phyloP scores from a whole-genome alignment of 345 rosid species.

The Luvunga scandens region DNA sequence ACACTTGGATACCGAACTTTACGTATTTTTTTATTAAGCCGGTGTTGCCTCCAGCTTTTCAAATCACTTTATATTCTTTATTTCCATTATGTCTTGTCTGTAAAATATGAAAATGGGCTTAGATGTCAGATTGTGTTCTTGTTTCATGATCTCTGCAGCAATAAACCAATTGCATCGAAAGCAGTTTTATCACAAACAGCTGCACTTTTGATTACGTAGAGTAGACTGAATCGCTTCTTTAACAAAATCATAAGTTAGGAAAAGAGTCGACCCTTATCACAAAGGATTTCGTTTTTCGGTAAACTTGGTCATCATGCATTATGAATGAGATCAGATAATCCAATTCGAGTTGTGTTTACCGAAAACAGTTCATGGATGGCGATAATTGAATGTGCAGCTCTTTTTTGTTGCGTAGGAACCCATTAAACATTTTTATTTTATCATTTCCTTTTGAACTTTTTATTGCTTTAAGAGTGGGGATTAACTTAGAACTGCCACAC shows the following conservation, averaged over 20 bases:
- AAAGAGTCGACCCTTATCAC: background rate
- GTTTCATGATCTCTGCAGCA: background rate
- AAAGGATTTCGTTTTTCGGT: background rate
- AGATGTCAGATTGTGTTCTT: background rate
- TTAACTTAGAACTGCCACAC: background rate
- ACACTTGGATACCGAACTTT: background rate
- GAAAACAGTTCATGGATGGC: background rate
- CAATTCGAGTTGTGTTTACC: background rate
- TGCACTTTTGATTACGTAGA: background rate
- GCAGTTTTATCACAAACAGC: background rate
- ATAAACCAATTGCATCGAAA: background rate
- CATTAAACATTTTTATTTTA: background rate
- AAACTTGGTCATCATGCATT: constrained; percentile 1
- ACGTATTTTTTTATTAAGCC: background rate
- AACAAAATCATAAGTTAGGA: constrained; percentile 5
- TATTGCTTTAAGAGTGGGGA: background rate
- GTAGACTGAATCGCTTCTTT: no score
- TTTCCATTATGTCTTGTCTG: background rate
- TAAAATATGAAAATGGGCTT: background rate
- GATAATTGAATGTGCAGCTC: background rate
- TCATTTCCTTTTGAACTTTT: background rate
- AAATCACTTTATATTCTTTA: background rate
- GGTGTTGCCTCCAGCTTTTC: background rate
- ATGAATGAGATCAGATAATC: background rate
- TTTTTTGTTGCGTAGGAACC: constrained; percentile 12